Percentiles rank a stretch among this genome's conserved stretches.
phyloP scores from a whole-genome alignment of 2,329 filamentous ascomycete genomes.

The Purpureocillium lavendulum region DNA sequence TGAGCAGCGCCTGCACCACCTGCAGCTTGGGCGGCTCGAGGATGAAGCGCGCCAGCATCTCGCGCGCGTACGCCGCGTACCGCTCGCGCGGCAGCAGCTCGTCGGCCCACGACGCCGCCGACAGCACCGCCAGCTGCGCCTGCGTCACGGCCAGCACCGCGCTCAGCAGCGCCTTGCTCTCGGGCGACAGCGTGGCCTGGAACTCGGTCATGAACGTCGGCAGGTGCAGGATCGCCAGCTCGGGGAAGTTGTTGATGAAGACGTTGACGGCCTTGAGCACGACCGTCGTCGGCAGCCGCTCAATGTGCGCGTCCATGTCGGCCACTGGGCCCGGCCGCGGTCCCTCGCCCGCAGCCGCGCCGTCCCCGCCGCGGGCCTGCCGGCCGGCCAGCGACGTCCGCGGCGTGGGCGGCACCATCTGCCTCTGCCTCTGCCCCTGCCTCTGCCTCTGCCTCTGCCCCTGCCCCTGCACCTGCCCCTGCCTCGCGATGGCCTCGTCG shows the following conservation, averaged over 20 bases:
- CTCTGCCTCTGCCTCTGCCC: too few species aligned
- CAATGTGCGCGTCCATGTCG: conserved; percentile 16
- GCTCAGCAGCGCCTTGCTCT: conserved; percentile 19
- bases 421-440: too few species aligned
- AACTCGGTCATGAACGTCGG: conserved; percentile 19
- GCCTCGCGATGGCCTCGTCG: too few species aligned
- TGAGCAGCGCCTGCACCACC: conserved; percentile 28
- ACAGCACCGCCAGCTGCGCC: conserved; percentile 20
- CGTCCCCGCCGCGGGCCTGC: too few species aligned
- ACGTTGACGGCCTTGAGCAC: conserved; percentile 23
- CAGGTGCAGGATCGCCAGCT: conserved; percentile 23
- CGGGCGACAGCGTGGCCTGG: conserved; percentile 9
- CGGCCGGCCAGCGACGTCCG: too few species aligned
- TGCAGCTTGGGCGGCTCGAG: conserved; percentile 21
- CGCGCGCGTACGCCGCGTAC: conserved; percentile 20
- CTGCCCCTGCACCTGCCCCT: too few species aligned
- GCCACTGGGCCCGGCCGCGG: conserved; percentile 2
- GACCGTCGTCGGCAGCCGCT: conserved; percentile 12
- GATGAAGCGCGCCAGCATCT: conserved; percentile 16
- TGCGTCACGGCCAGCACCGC: conserved; percentile 20
- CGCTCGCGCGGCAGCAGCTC: conserved; percentile 20
- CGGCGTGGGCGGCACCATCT: too few species aligned
- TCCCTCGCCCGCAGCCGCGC: background rate
- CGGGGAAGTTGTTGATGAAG: conserved; percentile 25
- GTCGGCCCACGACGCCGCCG: conserved; percentile 19